Base-by-base conservation (phyloP, 768 basidiomycete species). In the Lentinula guzmanii region DNA sequence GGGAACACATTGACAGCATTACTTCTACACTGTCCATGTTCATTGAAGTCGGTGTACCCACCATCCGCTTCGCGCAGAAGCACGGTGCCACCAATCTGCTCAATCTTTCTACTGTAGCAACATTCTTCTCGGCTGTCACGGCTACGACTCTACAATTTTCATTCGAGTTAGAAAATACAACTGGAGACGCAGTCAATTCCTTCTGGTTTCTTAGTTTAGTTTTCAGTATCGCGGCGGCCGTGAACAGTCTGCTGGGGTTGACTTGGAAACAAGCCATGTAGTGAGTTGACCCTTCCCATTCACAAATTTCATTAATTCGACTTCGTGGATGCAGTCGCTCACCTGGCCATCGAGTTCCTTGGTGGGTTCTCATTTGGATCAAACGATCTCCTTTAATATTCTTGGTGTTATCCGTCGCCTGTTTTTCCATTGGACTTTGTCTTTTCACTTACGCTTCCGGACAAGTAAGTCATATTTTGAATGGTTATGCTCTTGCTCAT, bases 281-380 rank as follows among this genome's bases (percentile, higher is more conserved):
- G 88, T 90, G 73, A 65, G 87, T 82, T 28, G 10, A 60, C 64
- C 57, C 4, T 58, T 52, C 56, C 43, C 8, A 31, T n/a, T 61
- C 48, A 10, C 8, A 43, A 52, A 58, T 39, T 42, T 54, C 58
- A 31, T 60, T 46, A 21, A 34, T 46, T 52, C 35, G 52, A 39
- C 48, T 33, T 62, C 41, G 37, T 7, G 53, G 60, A 51, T 60
- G 56, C 55, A 89, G 88, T 69, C 88, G 88, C 58, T 89, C 87
- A 41, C 89, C 88, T 18, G 84, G 86, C 8, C 83, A 90, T 70
- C 84, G 86, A 58, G 87, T 89, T 46, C 88, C 89, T 0, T 89
- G 88, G 88, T 90, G 89, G 87, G 87, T 90, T 48, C 73, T 89
- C 60, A 91, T 92, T 65, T 93, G 89, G 90, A 92, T 92, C 75